Base-by-base conservation (phyloP, 768 basidiomycete species). In the Boletus subcaerulescens region DNA sequence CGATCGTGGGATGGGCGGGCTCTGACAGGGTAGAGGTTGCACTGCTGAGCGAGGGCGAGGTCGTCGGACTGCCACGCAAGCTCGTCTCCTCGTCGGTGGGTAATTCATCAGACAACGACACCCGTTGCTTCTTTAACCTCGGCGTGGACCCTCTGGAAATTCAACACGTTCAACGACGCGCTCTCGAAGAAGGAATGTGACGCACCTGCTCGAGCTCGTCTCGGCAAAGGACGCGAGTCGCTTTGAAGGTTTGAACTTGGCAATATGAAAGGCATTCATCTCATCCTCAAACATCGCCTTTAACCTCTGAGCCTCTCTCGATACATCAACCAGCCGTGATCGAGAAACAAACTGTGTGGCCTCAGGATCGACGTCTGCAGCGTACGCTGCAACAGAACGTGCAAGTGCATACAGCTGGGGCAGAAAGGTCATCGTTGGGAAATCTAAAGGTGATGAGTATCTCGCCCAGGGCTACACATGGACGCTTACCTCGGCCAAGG, bases 1-100 rank as follows among this genome's bases (percentile, higher is more conserved):
- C 78, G 18, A 72, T 56, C 17, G 77, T 72, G 15, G 42, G 57
- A 14, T 63, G 59, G 20, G 75, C 68, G 3, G 54, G 48, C 33
- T 69, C 71, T 11, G 74, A 69, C 29, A 67, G 60, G 5, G 76
- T 68, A 2, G 79, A 78, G 0, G 76, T 77, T 43, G 76, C 76
- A 20, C 69, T 68, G 36, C 80, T 82, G 1, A 77, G 77, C 3
- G 83, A 79, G 9, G 80, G 77, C 0, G 79, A 77, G 9, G 60
- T 48, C 17, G 50, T 48, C 17, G 50, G 59, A 45, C 58, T 61
- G 6, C 22, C 31, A 20, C 36, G 41, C 17, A 58, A 58, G 4
- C 70, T 57, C 22, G 62, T 74, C 46, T 62, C 70, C 10, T 70
- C 72, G 42, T 74, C 76, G 20, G 60, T 55, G 4, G 50, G 67